A percentile compares a stretch with the other conserved stretches of the same genome.
Evolutionary conservation across 345 rosid genomes (phyloP).

Genomic region (Sisymbrium altissimum): DNA sequence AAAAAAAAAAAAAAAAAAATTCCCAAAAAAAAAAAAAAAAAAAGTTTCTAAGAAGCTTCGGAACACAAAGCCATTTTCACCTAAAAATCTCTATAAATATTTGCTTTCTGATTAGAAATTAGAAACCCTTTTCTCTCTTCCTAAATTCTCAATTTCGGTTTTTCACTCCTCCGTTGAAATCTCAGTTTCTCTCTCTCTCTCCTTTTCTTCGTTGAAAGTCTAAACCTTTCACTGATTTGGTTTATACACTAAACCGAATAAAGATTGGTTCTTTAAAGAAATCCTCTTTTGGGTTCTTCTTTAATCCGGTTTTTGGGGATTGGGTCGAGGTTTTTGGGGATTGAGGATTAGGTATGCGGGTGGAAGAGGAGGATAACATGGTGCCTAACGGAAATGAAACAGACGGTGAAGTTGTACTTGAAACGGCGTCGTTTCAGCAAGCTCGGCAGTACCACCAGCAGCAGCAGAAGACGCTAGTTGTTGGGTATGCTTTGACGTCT

Average conservation of each 20-base stretch:
- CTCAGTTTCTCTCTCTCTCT: not conserved
- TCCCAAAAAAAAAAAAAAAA: too few relatives aligned
- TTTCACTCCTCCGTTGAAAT: not conserved
- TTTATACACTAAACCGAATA: not conserved
- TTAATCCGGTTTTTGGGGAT: not conserved
- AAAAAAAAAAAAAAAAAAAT: too few relatives aligned
- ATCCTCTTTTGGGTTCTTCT: not conserved
- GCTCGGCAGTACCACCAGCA: not conserved
- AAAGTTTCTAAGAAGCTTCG: conserved; percentile 11
- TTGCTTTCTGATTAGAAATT: not conserved
- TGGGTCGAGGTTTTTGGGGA: not conserved
- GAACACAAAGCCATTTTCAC: not conserved
- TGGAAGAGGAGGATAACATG: conserved; percentile 19
- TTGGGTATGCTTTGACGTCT: conserved; percentile 83
- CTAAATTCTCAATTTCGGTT: not conserved
- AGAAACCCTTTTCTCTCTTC: not conserved
- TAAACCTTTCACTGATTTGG: not conserved
- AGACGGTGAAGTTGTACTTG: conserved; percentile 10
- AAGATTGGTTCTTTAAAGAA: not conserved
- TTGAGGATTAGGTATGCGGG: conserved; percentile 36
- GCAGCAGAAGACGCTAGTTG: conserved; percentile 35
- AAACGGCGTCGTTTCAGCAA: conserved; percentile 23
- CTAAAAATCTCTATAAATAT: conserved; percentile 8
- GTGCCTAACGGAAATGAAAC: conserved; percentile 27
- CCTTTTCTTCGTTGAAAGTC: conserved; percentile 3